Base-by-base conservation (phyloP, 352 stramenopile species). In the Blastocystis sp. region DNA sequence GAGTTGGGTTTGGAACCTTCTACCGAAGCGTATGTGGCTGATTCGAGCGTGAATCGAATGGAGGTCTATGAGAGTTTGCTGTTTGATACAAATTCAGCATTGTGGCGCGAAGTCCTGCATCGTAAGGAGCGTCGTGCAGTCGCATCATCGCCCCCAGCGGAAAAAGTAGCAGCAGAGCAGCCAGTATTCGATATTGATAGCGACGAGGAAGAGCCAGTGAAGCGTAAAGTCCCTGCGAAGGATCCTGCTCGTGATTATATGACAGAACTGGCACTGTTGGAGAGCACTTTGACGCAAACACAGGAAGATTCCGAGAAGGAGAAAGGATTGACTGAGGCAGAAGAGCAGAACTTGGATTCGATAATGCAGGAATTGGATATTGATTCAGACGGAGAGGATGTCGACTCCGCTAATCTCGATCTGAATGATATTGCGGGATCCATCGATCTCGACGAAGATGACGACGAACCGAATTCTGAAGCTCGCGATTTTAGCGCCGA, bases 281-380 rank as follows among this genome's bases (percentile, higher is more conserved):
- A 81, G 55, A 41, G 20, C 8, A 41, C 43, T 16, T 41, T 81
- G 26, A 54, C 43, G 1, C 68, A 54, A 18, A 56, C 39, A 18
- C 20, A 34, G 34, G 9, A 26, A 8, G 34, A 81, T 45, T 9
- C 50, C 6, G 4, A 20, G 5, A 9, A 24, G 70, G 43, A 81
- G 45, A 34, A 65, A n/a, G 66, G 39, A 41, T 34, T 81, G 13
- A 81, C 45, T 8, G 70, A 41, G 18, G 43, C 45, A 9, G 70
- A 81, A 53, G 41, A 81, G 45, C 34, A 81, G 70, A 63, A 65
- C 39, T 26, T 81, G 43, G 70, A 81, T 41, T 62, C 47, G 6
- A 63, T 81, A 6, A 81, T 81, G 70, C 70, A 81, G 70, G 53
- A 41, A 20, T 41, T 81, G 70, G 70, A 81, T 43, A 81, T 81